These are phyloP conservation scores for Candida chauliodis DNA, from an alignment of 805 yeast genomes.

Conservation along the genomic window DNA sequence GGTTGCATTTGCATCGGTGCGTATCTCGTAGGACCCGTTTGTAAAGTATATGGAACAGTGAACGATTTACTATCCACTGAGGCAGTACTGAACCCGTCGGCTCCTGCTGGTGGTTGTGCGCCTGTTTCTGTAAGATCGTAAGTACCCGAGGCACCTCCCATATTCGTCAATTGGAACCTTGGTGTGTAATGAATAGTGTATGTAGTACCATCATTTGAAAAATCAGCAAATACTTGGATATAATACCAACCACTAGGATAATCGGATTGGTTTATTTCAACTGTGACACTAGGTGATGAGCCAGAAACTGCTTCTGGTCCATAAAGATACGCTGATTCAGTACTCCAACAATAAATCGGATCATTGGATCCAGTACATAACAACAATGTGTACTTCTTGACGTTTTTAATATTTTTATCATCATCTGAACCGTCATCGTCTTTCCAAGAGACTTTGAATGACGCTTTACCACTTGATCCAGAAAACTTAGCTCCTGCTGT, in stretches of 20 bases:
- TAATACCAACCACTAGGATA: constrained; percentile 68
- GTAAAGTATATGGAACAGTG: constrained; percentile 67
- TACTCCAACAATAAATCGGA: constrained; percentile 37
- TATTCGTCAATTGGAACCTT: constrained; percentile 62
- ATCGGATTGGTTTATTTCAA: constrained; percentile 37
- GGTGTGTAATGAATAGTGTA: constrained; percentile 63
- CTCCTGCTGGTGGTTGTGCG: constrained; percentile 38
- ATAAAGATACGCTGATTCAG: constrained; percentile 24
- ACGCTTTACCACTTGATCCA: constrained; percentile 35
- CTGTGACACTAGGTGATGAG: constrained; percentile 29
- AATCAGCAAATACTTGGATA: constrained; percentile 61
- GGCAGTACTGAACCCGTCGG: constrained; percentile 25
- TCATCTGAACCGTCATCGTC: constrained; percentile 44
- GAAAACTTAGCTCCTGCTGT: constrained; percentile 33
- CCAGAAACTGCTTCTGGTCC: constrained; percentile 13
- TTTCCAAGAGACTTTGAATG: constrained; percentile 50
- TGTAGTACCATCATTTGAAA: constrained; percentile 35
- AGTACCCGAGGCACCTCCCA: constrained; percentile 69
- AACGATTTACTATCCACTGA: constrained; percentile 45
- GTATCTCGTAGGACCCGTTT: constrained; percentile 72
- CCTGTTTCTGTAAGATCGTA: constrained; percentile 33
- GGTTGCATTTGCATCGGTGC: constrained; percentile 97
- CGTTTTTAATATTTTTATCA: constrained; percentile 30
- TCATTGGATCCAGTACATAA: constrained; percentile 68
- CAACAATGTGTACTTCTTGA: constrained; percentile 45